Percentiles rank a stretch among this genome's conserved stretches.
Evolutionary conservation across 805 yeast genomes (phyloP).

Genomic region (Kregervanrija delftensis): DNA sequence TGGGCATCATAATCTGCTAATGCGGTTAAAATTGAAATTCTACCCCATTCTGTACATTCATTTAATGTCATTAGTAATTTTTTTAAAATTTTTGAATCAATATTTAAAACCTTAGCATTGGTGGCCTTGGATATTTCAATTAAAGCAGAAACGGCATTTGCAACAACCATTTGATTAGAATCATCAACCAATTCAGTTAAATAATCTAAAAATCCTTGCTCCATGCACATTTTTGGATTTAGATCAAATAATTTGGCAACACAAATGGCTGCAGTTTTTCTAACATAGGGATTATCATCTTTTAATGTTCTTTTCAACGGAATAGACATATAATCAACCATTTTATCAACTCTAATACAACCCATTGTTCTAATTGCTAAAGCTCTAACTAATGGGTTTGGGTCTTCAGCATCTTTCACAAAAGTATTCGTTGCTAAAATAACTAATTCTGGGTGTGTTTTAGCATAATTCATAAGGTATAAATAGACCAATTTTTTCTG

Average conservation of each 20-base stretch:
- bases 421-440: conserved; percentile 95
- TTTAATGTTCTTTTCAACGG: conserved; percentile 78
- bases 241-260: conserved; percentile 92
- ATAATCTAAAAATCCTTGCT: conserved; percentile 74
- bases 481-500: conserved; percentile 94
- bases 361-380: conserved; percentile 99
- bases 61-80: conserved; percentile 78
- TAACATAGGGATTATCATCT: conserved; percentile 95
- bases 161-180: conserved; percentile 94
- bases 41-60: conserved; percentile 99
- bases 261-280: conserved; percentile 96
- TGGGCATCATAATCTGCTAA: conserved; percentile 61
- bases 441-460: conserved; percentile 90
- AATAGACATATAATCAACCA: conserved; percentile 89
- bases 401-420: conserved; percentile 91
- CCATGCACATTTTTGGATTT: conserved; percentile 72
- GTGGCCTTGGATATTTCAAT: conserved; percentile 54
- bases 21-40: conserved; percentile 81
- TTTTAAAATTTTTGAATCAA: conserved; percentile 38
- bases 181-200: conserved; percentile 69
- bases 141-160: conserved; percentile 83
- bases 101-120: conserved; percentile 26
- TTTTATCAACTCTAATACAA: conserved; percentile 89
- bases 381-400: conserved; percentile 92
- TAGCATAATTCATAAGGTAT: conserved; percentile 95